A percentile compares a stretch with the other conserved stretches of the same genome.
Evolutionary conservation across 1,284 basidiomycete genomes (phyloP).

Genomic region (Ustanciosporium gigantosporum): DNA sequence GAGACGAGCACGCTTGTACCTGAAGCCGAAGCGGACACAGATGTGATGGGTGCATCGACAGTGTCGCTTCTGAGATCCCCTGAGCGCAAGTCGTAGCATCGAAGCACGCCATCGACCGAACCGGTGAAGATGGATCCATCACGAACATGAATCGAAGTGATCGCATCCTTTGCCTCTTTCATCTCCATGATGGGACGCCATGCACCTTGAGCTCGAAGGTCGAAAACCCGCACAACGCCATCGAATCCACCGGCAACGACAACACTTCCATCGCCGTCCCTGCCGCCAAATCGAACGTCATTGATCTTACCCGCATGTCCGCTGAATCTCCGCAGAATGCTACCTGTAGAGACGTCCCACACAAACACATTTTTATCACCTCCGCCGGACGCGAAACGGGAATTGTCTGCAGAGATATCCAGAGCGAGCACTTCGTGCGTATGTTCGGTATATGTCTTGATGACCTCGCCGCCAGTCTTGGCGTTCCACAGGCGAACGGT

Average conservation of each 20-base stretch:
- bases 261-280: constrained; percentile 31
- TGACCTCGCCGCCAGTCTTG: constrained; percentile 65
- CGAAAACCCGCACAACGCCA: constrained; percentile 49
- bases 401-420: constrained; percentile 84
- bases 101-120: constrained; percentile 85
- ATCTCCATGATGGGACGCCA: constrained; percentile 83
- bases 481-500: constrained; percentile 91
- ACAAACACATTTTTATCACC: constrained; percentile 88
- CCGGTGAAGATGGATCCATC: constrained; percentile 69
- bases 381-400: constrained; percentile 88
- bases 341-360: constrained; percentile 91
- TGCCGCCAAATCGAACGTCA: constrained; percentile 73
- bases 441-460: constrained; percentile 87
- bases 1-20: constrained; percentile 77
- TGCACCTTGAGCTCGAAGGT: constrained; percentile 64
- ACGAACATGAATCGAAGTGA: constrained; percentile 68
- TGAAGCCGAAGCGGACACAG: constrained; percentile 72
- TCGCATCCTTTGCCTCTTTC: constrained; percentile 84
- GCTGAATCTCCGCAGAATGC: constrained; percentile 76
- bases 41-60: constrained; percentile 76
- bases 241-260: constrained; percentile 48
- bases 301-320: constrained; percentile 90
- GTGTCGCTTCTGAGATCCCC: constrained; percentile 86
- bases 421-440: constrained; percentile 91
- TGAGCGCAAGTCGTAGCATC: constrained; percentile 90